Evolutionary conservation across 371 early-diverging fungal genomes (phyloP).

Genomic region (Rhizopus stolonifer): DNA sequence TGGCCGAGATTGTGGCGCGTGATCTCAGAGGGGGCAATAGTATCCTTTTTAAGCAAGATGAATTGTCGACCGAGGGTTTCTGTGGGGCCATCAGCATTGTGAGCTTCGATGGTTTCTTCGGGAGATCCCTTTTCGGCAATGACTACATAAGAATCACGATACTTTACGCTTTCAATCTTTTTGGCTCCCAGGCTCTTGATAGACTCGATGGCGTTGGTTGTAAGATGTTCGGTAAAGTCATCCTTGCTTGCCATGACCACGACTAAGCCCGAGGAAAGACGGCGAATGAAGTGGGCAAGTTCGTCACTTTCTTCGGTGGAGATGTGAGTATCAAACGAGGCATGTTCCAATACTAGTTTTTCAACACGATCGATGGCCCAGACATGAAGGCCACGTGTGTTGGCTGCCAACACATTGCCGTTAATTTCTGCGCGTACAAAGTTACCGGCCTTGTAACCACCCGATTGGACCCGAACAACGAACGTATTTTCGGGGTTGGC

Average conservation of each 20-base stretch:
- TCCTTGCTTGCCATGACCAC: conserved; percentile 72
- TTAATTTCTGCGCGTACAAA: conserved; percentile 74
- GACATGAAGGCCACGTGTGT: conserved; percentile 76
- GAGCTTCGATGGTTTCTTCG: conserved; percentile 32
- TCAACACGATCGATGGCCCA: conserved; percentile 69
- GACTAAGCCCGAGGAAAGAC: conserved; percentile 62
- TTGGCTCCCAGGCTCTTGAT: conserved; percentile 65
- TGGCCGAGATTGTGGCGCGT: conserved; percentile 38
- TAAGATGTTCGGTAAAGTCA: conserved; percentile 69
- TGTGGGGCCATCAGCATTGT: conserved; percentile 56
- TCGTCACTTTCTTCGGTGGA: conserved; percentile 70
- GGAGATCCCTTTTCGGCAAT: conserved; percentile 62
- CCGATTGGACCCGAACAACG: conserved; percentile 65
- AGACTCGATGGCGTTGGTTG: conserved; percentile 54
- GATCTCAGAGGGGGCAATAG: conserved; percentile 29
- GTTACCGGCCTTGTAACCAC: conserved; percentile 74
- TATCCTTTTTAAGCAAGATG: conserved; percentile 30
- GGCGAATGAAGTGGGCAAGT: conserved; percentile 66
- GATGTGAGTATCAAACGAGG: conserved; percentile 77
- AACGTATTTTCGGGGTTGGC: conserved; percentile 8
- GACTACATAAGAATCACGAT: conserved; percentile 82
- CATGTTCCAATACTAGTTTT: conserved; percentile 66
- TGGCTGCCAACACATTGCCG: conserved; percentile 52
- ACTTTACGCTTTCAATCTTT: conserved; percentile 53
- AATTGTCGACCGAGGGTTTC: conserved; percentile 43